Base-by-base conservation (phyloP, 768 basidiomycete genomes). In the Crepidotus variabilis region DNA sequence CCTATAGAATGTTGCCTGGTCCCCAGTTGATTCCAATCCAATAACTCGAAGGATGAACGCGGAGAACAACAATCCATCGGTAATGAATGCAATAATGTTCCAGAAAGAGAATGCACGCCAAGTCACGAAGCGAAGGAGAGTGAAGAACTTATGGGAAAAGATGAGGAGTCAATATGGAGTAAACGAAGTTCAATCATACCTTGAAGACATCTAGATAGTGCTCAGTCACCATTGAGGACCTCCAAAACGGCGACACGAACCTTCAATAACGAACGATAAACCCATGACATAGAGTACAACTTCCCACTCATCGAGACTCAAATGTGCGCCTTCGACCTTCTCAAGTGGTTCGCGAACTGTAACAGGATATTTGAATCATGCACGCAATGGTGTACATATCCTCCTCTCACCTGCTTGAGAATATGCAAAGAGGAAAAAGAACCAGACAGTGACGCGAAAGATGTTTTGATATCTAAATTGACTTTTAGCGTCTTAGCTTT, bases 61-160 rank as follows among this genome's bases (percentile, higher is more conserved):
- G 1, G 84, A 64, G 2, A 89, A 63, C 6, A 98, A 78, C 1
- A 96, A 72, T 0, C 76, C 71, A 66, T 95, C 87, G 8, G 91
- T 96, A 13, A 87, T 63, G 56, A 92, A 76, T 11, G 85, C 81
- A 45, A 92, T 75, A 23, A 80, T 61, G 55, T 81, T 83, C 92
- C 91, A 93, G 67, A 92, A 93, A 14, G 82, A 82, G 63, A 94
- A 83, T 2, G 90, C 86, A n/a, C 85, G 81, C 79, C 85, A 90
- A 13, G 90, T 86, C 33, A 87, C 87, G 60, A 93, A 86, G 2
- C 82, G 76, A 18, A 94, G 73, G 1, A 90, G 79, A 65, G 86
- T 84, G 64, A 77, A 85, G 54, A 90, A 77, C 91, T 93, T 57
- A 0, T 20, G 7, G 33, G 50, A 53, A 7, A 9, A 48, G n/a